A percentile compares a stretch with the other conserved stretches of the same genome.
phyloP scores from a whole-genome alignment of 106 monocot species.

The Dendrobium catenatum region DNA sequence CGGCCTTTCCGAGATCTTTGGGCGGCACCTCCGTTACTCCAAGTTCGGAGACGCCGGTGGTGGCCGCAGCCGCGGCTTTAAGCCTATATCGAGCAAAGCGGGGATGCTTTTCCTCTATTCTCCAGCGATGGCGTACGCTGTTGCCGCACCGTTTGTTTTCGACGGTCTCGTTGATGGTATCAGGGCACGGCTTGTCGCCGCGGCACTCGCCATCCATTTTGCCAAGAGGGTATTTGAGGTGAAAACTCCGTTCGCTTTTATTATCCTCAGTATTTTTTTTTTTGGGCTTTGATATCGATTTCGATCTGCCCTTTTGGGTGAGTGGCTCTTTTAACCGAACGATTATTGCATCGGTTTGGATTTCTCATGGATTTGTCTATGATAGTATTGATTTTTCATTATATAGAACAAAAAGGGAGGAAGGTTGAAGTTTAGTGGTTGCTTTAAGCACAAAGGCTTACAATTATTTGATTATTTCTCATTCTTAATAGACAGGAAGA shows the following conservation, averaged over 20 bases:
- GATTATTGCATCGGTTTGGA: neutral
- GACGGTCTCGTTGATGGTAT: neutral
- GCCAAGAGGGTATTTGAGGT: constrained; percentile 46
- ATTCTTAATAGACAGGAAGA: neutral
- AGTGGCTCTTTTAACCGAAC: no score
- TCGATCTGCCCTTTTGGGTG: neutral
- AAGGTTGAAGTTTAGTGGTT: no score
- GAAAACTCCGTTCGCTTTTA: neutral
- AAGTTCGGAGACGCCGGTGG: constrained; percentile 26
- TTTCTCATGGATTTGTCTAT: no score
- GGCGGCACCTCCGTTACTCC: constrained; percentile 31
- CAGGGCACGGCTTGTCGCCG: constrained; percentile 7
- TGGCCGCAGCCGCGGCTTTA: neutral
- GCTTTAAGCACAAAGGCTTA: no score
- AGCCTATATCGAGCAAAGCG: constrained; percentile 16
- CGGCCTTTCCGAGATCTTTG: constrained; percentile 23
- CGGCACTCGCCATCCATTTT: constrained; percentile 29
- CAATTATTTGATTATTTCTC: neutral
- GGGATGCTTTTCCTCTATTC: constrained; percentile 30
- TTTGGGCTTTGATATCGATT: neutral
- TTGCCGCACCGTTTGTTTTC: constrained; percentile 10
- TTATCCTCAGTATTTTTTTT: neutral
- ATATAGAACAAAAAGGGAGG: no score
- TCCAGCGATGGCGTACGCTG: constrained; percentile 20
- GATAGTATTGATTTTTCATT: no score